Conservation (phyloP, 1,284 basidiomycete genomes). For the Bjerkandera adusta region DNA sequence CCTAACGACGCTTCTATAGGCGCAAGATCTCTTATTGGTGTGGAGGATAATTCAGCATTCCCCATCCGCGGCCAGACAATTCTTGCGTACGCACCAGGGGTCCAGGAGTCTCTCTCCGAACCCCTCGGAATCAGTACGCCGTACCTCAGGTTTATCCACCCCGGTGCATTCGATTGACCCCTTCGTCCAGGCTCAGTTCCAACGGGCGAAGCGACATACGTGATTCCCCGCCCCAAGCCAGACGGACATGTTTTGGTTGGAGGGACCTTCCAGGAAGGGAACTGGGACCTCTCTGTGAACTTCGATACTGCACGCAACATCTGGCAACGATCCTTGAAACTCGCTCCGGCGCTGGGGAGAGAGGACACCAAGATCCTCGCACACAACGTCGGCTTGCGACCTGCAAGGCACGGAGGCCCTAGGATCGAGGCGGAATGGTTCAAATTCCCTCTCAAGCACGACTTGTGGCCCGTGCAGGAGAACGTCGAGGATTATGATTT, state of each 20-base stretch:
- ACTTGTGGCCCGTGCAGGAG: constrained; percentile 26
- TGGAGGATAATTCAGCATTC: constrained; percentile 70
- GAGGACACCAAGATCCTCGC: constrained; percentile 44
- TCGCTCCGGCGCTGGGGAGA: constrained; percentile 37
- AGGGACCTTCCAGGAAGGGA: constrained; percentile 46
- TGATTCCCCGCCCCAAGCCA: constrained; percentile 50
- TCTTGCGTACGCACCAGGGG: constrained; percentile 66
- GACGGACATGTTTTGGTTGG: constrained; percentile 46
- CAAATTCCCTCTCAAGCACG: constrained; percentile 34
- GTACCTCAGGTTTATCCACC: background rate
- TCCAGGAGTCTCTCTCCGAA: constrained; percentile 37
- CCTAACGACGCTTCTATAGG: too few relatives aligned
- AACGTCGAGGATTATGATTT: constrained; percentile 38
- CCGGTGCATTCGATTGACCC: background rate
- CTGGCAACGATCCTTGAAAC: constrained; percentile 38
- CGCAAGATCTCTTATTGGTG: constrained; percentile 72
- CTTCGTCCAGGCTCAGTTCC: constrained; percentile 3
- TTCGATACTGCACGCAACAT: constrained; percentile 42
- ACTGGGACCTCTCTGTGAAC: constrained; percentile 49
- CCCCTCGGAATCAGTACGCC: constrained; percentile 15
- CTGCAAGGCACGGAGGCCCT: constrained; percentile 65
- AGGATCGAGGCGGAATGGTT: constrained; percentile 63
- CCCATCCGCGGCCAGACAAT: constrained; percentile 89
- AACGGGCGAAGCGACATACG: constrained; percentile 38
- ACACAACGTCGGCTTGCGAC: constrained; percentile 72